phyloP scores from a whole-genome alignment of 495 filamentous ascomycete species.

The Chaetomium fimeti region DNA sequence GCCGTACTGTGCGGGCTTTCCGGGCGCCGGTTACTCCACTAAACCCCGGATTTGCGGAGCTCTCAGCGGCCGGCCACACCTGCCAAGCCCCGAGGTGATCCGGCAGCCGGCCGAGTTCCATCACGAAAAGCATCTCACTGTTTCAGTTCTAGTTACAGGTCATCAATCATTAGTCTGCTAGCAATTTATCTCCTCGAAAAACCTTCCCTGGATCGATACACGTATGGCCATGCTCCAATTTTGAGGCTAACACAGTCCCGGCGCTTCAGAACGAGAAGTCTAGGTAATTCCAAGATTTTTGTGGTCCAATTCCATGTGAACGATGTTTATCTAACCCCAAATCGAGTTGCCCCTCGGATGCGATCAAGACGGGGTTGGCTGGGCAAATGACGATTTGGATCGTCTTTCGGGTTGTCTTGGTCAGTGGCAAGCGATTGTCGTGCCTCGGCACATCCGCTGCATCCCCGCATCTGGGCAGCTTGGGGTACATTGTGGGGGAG shows the following conservation, averaged over 20 bases:
- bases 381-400: background rate
- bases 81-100: background rate
- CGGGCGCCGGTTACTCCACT: background rate
- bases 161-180: background rate
- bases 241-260: too few relatives aligned
- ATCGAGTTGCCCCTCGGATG: too few relatives aligned
- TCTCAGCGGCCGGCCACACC: background rate
- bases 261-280: too few relatives aligned
- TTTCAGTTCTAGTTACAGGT: background rate
- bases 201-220: too few relatives aligned
- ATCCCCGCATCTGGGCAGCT: slow-evolving; percentile 16
- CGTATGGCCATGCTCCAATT: too few relatives aligned
- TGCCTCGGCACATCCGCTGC: slow-evolving; percentile 12
- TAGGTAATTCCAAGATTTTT: too few relatives aligned
- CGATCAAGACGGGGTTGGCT: too few relatives aligned
- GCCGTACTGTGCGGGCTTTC: background rate
- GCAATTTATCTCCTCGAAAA: too few relatives aligned
- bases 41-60: background rate
- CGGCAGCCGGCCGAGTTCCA: background rate
- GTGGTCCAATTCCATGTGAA: too few relatives aligned
- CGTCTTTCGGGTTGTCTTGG: background rate
- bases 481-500: slow-evolving; percentile 9
- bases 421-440: slow-evolving; percentile 2
- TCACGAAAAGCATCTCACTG: background rate
- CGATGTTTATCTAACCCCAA: too few relatives aligned